Evolutionary conservation across 306 rosid species (phyloP).

Genomic region (Sicyos edulis): DNA sequence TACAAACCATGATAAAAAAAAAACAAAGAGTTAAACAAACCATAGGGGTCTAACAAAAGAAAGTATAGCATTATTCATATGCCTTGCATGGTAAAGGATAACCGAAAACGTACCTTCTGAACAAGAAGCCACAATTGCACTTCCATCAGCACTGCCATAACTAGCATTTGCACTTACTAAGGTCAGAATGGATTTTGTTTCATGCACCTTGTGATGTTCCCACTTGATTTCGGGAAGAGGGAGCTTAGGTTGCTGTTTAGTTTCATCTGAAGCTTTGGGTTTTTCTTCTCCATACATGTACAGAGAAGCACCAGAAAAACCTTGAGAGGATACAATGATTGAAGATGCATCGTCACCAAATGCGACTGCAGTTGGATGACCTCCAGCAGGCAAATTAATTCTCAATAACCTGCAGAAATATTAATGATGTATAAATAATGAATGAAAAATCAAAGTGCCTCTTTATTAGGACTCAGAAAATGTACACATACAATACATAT

Average conservation of each 20-base stretch:
- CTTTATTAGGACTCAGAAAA: slow-evolving; percentile 22
- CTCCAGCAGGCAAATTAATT: slow-evolving; percentile 82
- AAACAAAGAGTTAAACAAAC: background rate
- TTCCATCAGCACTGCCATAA: slow-evolving; percentile 93
- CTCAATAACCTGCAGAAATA: slow-evolving; percentile 60
- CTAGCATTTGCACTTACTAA: slow-evolving; percentile 68
- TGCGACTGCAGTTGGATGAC: slow-evolving; percentile 74
- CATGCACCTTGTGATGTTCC: slow-evolving; percentile 79
- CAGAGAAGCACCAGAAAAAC: slow-evolving; percentile 57
- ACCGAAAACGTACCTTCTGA: slow-evolving; percentile 98
- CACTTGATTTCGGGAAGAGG: slow-evolving; percentile 96
- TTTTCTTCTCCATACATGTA: slow-evolving; percentile 90
- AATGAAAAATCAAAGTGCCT: slow-evolving; percentile 12
- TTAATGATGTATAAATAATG: slow-evolving; percentile 19
- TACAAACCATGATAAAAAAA: background rate
- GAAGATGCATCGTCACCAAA: slow-evolving; percentile 59
- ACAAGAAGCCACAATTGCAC: slow-evolving; percentile 80
- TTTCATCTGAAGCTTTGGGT: slow-evolving; percentile 44
- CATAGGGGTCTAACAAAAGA: background rate
- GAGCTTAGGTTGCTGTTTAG: slow-evolving; percentile 33
- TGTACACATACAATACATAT: background rate
- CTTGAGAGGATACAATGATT: slow-evolving; percentile 71
- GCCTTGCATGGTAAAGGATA: background rate
- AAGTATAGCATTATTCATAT: background rate
- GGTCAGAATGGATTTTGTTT: slow-evolving; percentile 61